phyloP scores from a whole-genome alignment of 2,329 filamentous ascomycete genomes.

The Cercospora sp. region DNA sequence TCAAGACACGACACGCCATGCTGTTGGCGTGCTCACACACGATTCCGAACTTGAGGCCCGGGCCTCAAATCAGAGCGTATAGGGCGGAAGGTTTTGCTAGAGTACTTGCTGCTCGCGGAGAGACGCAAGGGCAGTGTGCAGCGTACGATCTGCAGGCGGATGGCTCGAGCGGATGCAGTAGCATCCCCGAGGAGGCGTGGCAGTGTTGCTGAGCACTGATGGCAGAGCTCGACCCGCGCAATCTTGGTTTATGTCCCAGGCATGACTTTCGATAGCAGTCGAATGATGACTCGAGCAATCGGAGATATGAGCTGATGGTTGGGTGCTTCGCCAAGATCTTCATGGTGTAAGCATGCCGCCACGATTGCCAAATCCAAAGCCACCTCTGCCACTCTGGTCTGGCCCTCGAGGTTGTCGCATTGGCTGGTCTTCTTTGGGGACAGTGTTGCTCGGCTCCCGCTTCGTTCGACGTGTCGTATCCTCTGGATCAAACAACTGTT shows the following conservation, averaged over 20 bases:
- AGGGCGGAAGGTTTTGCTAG: background rate
- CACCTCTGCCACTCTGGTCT: conserved; percentile 71
- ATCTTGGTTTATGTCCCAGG: background rate
- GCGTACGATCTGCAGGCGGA: background rate
- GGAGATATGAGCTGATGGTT: background rate
- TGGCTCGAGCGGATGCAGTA: background rate
- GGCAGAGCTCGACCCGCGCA: background rate
- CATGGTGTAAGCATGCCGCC: conserved; percentile 46
- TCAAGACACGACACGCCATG: background rate
- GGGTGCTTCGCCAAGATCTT: background rate
- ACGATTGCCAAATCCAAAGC: conserved; percentile 71
- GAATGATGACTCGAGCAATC: background rate
- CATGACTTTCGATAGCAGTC: background rate
- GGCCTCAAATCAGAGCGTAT: background rate
- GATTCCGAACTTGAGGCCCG: background rate
- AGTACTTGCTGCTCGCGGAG: background rate
- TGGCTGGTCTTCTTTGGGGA: conserved; percentile 64
- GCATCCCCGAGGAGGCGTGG: background rate
- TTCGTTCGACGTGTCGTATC: conserved; percentile 58
- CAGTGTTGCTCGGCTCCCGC: conserved; percentile 49
- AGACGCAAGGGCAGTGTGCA: background rate
- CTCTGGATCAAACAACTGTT: conserved; percentile 76
- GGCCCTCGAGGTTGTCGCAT: conserved; percentile 76
- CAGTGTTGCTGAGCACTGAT: background rate
- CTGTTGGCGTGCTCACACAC: background rate